Percentiles rank a stretch among this genome's conserved stretches.
Evolutionary conservation across 495 filamentous ascomycete species (phyloP).

Genomic region (Penicillium cataractarum): DNA sequence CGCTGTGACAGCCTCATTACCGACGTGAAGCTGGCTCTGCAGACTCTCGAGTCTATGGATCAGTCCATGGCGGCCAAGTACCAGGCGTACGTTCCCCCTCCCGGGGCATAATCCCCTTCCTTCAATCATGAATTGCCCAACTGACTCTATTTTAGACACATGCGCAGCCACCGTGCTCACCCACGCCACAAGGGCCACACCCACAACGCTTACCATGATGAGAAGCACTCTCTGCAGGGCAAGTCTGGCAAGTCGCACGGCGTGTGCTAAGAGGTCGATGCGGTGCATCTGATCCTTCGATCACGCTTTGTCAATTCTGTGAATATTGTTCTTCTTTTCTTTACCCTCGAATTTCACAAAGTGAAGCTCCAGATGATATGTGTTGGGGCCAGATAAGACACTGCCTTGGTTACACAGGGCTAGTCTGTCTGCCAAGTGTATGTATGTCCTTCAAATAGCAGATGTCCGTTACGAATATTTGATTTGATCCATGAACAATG

Average conservation of each 20-base stretch:
- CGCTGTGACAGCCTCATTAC: constrained; percentile 72
- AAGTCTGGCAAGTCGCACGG: constrained; percentile 88
- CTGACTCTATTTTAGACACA: constrained; percentile 41
- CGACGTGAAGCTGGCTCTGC: constrained; percentile 72
- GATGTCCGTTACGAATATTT: constrained; percentile 7
- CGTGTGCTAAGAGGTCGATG: constrained; percentile 60
- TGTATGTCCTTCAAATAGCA: constrained; percentile 15
- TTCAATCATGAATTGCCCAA: background rate
- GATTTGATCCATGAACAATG: constrained; percentile 7
- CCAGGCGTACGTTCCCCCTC: constrained; percentile 52
- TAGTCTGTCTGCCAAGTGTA: constrained; percentile 10
- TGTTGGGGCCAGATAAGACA: background rate
- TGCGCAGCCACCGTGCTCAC: constrained; percentile 57
- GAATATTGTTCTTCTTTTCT: background rate
- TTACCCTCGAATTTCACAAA: background rate
- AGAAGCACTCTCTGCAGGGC: constrained; percentile 84
- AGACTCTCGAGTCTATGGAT: constrained; percentile 74
- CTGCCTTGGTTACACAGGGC: background rate
- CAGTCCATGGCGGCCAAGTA: constrained; percentile 65
- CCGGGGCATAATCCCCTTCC: background rate
- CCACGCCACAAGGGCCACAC: constrained; percentile 60
- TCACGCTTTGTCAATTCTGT: background rate
- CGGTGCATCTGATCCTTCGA: background rate
- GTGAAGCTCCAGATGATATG: background rate
- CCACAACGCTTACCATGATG: constrained; percentile 69